Evolutionary conservation across 108 stramenopile species (phyloP).

Genomic region (Stephanodiscus triporus): DNA sequence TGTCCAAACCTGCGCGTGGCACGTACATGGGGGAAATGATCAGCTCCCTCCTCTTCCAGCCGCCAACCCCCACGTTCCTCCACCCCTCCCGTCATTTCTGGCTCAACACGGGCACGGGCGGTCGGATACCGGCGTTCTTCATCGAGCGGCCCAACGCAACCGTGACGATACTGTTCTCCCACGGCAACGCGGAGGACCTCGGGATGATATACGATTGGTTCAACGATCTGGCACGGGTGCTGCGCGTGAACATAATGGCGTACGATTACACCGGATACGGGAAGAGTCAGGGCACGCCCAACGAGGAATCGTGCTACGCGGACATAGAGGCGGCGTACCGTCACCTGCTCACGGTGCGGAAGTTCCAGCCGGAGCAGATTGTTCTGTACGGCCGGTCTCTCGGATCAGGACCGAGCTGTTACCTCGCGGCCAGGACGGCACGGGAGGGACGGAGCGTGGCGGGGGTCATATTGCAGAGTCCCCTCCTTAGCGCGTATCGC

Average conservation of each 20-base stretch:
- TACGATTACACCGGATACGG: slow-evolving; percentile 96
- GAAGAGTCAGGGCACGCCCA: slow-evolving; percentile 79
- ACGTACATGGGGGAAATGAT: slow-evolving; percentile 87
- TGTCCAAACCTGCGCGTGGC: too few species aligned
- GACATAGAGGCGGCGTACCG: slow-evolving; percentile 95
- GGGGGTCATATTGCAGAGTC: slow-evolving; percentile 85
- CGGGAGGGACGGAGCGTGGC: slow-evolving; percentile 77
- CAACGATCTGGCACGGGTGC: slow-evolving; percentile 80
- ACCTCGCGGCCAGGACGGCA: slow-evolving; percentile 90
- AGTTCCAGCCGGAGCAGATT: slow-evolving; percentile 86
- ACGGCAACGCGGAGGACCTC: slow-evolving; percentile 94
- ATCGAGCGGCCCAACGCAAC: slow-evolving; percentile 85
- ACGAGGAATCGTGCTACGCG: slow-evolving; percentile 82
- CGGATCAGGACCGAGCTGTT: slow-evolving; percentile 95
- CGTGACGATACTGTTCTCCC: slow-evolving; percentile 90
- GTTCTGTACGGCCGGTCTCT: slow-evolving; percentile 89
- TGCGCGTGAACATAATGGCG: slow-evolving; percentile 95
- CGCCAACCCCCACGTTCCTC: slow-evolving; percentile 86
- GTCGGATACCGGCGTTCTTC: slow-evolving; percentile 86
- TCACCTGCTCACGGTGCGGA: slow-evolving; percentile 75
- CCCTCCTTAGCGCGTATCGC: slow-evolving; percentile 83
- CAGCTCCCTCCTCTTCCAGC: slow-evolving; percentile 88
- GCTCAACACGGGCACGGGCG: slow-evolving; percentile 72
- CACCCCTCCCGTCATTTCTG: slow-evolving; percentile 92
- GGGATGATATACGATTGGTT: slow-evolving; percentile 96